phyloP scores from a whole-genome alignment of 176 grass and related monocot species.

The Hordeum vulgare region MorexV3_pseudomolecules_assembly NC_058524.1:103516420-103516919 shows the following conservation, averaged over 20 bases:
- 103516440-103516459: constrained; percentile 4
- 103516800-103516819: background rate
- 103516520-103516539: constrained; percentile 44
- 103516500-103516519: constrained; percentile 50
- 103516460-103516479: constrained; percentile 29
- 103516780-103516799: background rate
- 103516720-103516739: constrained; percentile 62
- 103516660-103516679: constrained; percentile 43
- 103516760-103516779: constrained; percentile 35
- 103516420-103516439: background rate
- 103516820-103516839: background rate
- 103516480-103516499: constrained; percentile 39
- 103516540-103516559: constrained; percentile 52
- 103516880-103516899: background rate
- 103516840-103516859: background rate
- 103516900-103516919: background rate
- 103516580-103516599: constrained; percentile 28
- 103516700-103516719: constrained; percentile 55
- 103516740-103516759: constrained; percentile 39
- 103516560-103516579: constrained; percentile 49
- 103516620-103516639: constrained; percentile 35
- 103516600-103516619: constrained; percentile 45
- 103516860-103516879: background rate
- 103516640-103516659: background rate
- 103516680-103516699: constrained; percentile 28